Percentiles rank a stretch among this genome's conserved stretches.
These are phyloP conservation scores for Umbellularia californica DNA, from an alignment of 164 flowering plant species.

Conservation along the genomic window DNA sequence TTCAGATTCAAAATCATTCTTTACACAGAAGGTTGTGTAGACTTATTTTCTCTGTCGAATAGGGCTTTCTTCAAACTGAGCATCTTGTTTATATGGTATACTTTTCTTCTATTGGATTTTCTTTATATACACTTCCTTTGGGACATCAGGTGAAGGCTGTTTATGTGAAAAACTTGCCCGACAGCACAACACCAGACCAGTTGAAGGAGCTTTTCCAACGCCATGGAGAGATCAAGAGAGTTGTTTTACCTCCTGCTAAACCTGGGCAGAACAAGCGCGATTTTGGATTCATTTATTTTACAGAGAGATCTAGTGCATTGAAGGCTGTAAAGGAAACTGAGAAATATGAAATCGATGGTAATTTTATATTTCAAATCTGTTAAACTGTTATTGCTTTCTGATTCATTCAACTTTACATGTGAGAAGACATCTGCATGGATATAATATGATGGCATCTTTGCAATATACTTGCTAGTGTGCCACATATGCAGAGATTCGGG, in stretches of 20 bases:
- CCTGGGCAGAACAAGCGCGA: slow-evolving; percentile 74
- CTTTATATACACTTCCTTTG: background rate
- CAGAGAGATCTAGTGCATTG: slow-evolving; percentile 86
- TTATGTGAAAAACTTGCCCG: slow-evolving; percentile 95
- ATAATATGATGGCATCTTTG: background rate
- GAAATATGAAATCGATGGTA: slow-evolving; percentile 90
- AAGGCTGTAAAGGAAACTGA: slow-evolving; percentile 94
- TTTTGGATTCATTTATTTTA: slow-evolving; percentile 88
- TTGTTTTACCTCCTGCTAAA: slow-evolving; percentile 90
- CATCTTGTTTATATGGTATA: background rate
- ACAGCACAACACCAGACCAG: slow-evolving; percentile 61
- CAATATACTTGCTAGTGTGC: background rate
- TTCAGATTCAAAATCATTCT: too few relatives aligned
- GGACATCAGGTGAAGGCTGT: slow-evolving; percentile 86
- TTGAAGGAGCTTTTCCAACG: slow-evolving; percentile 84
- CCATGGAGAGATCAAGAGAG: slow-evolving; percentile 91
- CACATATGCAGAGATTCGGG: background rate
- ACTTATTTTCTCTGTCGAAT: background rate
- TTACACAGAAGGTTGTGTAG: background rate
- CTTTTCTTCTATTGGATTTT: background rate
- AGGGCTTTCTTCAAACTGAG: background rate
- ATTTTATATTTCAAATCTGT: background rate
- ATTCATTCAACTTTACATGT: too few relatives aligned
- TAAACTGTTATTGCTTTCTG: too few relatives aligned
- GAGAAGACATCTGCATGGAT: too few relatives aligned